Conservation (phyloP, 495 filamentous ascomycete genomes). For the Lichina pygmaea region DNA sequence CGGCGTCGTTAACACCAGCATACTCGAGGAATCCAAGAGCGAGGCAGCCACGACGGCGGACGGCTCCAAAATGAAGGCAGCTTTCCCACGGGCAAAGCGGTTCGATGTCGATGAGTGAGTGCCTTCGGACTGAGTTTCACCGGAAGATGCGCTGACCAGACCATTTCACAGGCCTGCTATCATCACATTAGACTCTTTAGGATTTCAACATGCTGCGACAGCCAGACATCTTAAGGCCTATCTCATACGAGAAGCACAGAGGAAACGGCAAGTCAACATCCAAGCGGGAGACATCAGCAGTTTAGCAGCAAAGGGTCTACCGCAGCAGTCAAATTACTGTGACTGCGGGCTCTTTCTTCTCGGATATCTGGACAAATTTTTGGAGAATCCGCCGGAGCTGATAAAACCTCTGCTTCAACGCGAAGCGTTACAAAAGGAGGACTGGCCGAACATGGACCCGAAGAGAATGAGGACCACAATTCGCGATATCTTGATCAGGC, state of each 20-base stretch:
- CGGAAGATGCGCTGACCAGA: background rate
- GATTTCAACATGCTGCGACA: constrained; percentile 27
- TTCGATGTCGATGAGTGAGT: constrained; percentile 5
- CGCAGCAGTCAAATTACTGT: constrained; percentile 55
- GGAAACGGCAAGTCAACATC: constrained; percentile 37
- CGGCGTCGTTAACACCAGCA: background rate
- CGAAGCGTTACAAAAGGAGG: constrained; percentile 17
- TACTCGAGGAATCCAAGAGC: background rate
- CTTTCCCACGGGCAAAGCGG: constrained; percentile 1
- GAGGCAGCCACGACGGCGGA: background rate
- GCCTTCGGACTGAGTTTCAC: background rate
- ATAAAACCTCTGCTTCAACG: constrained; percentile 23
- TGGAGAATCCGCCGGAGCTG: constrained; percentile 38
- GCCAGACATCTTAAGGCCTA: constrained; percentile 48
- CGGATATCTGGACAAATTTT: constrained; percentile 59
- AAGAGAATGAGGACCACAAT: constrained; percentile 23
- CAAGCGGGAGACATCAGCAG: constrained; percentile 23
- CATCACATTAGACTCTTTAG: constrained; percentile 74
- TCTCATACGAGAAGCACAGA: constrained; percentile 38
- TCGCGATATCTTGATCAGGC: constrained; percentile 21
- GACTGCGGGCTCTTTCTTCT: constrained; percentile 79
- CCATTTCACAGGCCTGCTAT: constrained; percentile 29
- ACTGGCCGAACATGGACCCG: constrained; percentile 29
- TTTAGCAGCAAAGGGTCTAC: constrained; percentile 42
- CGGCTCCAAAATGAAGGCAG: background rate